phyloP scores from a whole-genome alignment of 371 early-diverging fungal species.

The Mortierella polycephala region DNA sequence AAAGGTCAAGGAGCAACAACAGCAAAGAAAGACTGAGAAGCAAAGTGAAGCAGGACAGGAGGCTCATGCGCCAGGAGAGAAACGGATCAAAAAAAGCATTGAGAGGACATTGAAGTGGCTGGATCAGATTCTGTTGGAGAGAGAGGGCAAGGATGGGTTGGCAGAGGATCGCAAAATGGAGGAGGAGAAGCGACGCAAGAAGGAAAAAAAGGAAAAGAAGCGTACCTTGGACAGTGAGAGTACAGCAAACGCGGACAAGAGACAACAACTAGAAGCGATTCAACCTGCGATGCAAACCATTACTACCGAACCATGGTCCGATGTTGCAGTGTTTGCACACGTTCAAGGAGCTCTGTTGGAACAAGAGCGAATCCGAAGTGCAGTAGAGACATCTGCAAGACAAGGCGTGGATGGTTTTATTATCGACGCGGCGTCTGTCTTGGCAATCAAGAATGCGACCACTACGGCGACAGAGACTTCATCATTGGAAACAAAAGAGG shows the following conservation, averaged over 20 bases:
- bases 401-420: constrained; percentile 61
- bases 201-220: constrained; percentile 20
- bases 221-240: neutral
- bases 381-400: constrained; percentile 63
- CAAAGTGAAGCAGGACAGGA: neutral
- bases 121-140: constrained; percentile 57
- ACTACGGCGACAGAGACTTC: constrained; percentile 5
- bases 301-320: constrained; percentile 37
- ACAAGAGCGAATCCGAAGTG: constrained; percentile 68
- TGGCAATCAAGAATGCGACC: too few relatives aligned
- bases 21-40: neutral
- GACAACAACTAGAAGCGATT: neutral
- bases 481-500: constrained; percentile 12
- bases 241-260: constrained; percentile 1
- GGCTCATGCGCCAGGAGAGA: constrained; percentile 53
- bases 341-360: constrained; percentile 61
- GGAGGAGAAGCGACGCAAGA: constrained; percentile 50
- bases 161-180: constrained; percentile 13
- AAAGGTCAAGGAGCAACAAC: constrained; percentile 19
- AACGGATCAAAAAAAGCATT: constrained; percentile 73
- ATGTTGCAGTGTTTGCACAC: constrained; percentile 65
- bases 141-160: constrained; percentile 21
- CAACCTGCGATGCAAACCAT: constrained; percentile 1
- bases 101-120: constrained; percentile 76
- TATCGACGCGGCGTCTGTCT: constrained; percentile 20